A percentile compares a stretch with the other conserved stretches of the same genome.
These are phyloP conservation scores for Limonomyces culmigenus DNA, from an alignment of 1,284 basidiomycete genomes.

Conservation along the genomic window DNA sequence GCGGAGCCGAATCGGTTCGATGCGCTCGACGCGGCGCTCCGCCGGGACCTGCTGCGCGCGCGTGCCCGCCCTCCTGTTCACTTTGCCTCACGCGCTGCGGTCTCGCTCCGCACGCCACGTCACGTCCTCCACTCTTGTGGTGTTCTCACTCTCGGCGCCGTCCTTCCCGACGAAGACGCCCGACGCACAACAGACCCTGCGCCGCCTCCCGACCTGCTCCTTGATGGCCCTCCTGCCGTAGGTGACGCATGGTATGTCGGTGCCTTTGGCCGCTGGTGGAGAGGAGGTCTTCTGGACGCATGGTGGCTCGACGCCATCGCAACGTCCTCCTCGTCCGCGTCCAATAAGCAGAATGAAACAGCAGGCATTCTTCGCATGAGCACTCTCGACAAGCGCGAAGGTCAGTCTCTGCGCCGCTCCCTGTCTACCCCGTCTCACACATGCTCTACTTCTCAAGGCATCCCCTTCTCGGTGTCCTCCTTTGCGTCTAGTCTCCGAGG, in stretches of 20 bases:
- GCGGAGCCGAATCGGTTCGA: background rate
- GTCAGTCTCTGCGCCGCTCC: too few species aligned
- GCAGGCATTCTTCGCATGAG: too few species aligned
- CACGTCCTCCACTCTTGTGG: slow-evolving; percentile 76
- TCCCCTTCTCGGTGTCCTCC: slow-evolving; percentile 27
- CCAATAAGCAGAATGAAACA: too few species aligned
- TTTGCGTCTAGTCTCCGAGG: background rate
- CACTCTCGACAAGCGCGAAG: too few species aligned
- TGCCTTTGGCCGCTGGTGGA: slow-evolving; percentile 79
- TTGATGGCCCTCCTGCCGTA: slow-evolving; percentile 26
- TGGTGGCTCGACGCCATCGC: slow-evolving; percentile 53
- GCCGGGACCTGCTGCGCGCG: too few species aligned
- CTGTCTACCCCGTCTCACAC: too few species aligned
- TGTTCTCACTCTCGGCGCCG: slow-evolving; percentile 73
- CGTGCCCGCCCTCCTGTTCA: slow-evolving; percentile 38
- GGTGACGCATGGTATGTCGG: slow-evolving; percentile 77
- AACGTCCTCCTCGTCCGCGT: too few species aligned
- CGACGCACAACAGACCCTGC: slow-evolving; percentile 9
- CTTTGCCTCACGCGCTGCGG: slow-evolving; percentile 80
- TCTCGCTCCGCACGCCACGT: slow-evolving; percentile 87
- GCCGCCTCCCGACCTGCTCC: slow-evolving; percentile 10
- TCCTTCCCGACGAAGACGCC: slow-evolving; percentile 27
- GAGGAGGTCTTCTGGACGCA: slow-evolving; percentile 51
- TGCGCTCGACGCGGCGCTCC: background rate
- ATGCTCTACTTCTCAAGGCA: slow-evolving; percentile 3